These are phyloP conservation scores for Candida sanyaensis DNA, from an alignment of 1,139 yeast genomes.

Conservation along the genomic window DNA sequence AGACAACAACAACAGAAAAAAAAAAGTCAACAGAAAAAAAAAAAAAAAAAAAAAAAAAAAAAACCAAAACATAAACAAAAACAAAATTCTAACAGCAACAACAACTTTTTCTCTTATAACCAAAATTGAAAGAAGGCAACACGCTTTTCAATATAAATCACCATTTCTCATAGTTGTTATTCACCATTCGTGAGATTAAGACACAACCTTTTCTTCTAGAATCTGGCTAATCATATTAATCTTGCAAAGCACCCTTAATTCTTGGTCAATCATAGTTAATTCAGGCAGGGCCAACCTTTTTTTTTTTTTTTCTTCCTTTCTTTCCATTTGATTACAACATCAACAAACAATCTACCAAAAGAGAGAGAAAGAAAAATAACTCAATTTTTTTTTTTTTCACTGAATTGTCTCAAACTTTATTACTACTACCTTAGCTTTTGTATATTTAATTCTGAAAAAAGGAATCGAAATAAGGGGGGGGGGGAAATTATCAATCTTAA, in stretches of 20 bases:
- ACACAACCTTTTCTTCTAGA: too few relatives aligned
- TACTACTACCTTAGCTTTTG: too few relatives aligned
- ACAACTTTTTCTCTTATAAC: not conserved
- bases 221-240: too few relatives aligned
- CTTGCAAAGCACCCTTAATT: too few relatives aligned
- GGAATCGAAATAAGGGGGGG: too few relatives aligned
- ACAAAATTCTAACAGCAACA: constrained; percentile 2
- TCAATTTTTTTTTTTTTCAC: not conserved
- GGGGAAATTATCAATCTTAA: not conserved
- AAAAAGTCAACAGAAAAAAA: not conserved
- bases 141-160: too few relatives aligned
- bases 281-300: not conserved
- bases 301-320: not conserved
- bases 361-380: not conserved
- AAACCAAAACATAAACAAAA: not conserved
- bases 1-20: too few relatives aligned
- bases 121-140: not conserved
- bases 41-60: not conserved
- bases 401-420: too few relatives aligned
- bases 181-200: too few relatives aligned
- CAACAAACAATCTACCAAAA: not conserved
- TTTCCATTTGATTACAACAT: not conserved
- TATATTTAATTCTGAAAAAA: not conserved
- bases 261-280: too few relatives aligned
- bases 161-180: too few relatives aligned